Evolutionary conservation across 129 eudicot species (phyloP).

Genomic region (Ambrosia trifida): DNA sequence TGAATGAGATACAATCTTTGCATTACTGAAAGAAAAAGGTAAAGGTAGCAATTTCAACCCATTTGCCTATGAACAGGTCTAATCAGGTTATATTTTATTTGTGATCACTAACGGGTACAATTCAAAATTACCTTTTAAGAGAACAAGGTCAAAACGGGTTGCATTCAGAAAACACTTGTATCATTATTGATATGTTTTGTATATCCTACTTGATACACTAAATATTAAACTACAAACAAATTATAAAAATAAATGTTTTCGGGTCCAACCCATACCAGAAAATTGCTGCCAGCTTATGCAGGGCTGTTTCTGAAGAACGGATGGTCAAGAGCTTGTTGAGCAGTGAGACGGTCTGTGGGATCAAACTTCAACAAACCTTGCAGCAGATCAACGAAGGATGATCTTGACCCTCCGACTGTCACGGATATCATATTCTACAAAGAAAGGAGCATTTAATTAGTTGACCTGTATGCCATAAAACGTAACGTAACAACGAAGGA

Average conservation of each 20-base stretch:
- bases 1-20: neutral
- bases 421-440: slow-evolving; percentile 70
- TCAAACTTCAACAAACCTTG: slow-evolving; percentile 66
- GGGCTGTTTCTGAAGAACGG: slow-evolving; percentile 58
- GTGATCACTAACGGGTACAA: neutral
- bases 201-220: neutral
- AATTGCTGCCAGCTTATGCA: slow-evolving; percentile 18
- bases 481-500: slow-evolving; percentile 35
- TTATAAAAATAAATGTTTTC: neutral
- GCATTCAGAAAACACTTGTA: neutral
- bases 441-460: neutral
- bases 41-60: neutral
- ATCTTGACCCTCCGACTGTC: slow-evolving; percentile 40
- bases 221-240: neutral
- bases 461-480: neutral
- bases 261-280: neutral
- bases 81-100: neutral
- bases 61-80: neutral
- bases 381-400: slow-evolving; percentile 55
- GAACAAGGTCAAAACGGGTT: neutral
- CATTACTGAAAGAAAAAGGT: neutral
- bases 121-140: neutral
- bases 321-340: slow-evolving; percentile 68
- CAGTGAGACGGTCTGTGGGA: slow-evolving; percentile 68
- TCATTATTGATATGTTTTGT: neutral